These are phyloP conservation scores for Filosporella fistucella DNA, from an alignment of 495 filamentous ascomycete species.

Conservation along the genomic window DNA sequence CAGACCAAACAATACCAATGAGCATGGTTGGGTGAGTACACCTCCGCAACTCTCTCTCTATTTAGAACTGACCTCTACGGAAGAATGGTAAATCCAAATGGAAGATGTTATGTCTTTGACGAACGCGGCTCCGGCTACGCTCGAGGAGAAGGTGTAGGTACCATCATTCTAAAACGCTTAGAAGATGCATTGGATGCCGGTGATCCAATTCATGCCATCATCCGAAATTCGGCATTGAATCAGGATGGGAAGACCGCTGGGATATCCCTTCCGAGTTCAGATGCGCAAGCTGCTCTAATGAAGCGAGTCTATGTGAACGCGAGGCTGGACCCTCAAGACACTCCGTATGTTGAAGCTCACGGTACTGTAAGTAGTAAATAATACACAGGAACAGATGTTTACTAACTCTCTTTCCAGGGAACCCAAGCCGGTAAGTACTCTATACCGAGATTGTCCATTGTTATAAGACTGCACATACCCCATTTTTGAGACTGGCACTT, in stretches of 20 bases:
- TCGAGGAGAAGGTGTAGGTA: constrained; percentile 39
- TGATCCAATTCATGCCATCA: constrained; percentile 56
- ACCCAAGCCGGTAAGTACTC: no score
- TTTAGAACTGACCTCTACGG: no score
- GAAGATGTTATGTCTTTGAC: constrained; percentile 38
- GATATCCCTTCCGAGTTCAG: constrained; percentile 52
- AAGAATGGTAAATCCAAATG: constrained; percentile 32
- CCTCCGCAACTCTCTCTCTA: no score
- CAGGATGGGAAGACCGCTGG: constrained; percentile 54
- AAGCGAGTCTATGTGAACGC: constrained; percentile 41
- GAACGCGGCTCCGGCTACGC: constrained; percentile 48
- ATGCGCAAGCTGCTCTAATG: constrained; percentile 53
- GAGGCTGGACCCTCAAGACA: constrained; percentile 37
- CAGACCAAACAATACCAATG: no score
- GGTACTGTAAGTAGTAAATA: constrained; percentile 63
- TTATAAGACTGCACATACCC: no score
- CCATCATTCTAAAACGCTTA: constrained; percentile 36
- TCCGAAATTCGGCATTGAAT: constrained; percentile 55
- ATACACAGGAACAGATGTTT: no score
- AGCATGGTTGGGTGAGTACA: no score
- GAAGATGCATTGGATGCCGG: constrained; percentile 26
- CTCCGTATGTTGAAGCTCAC: constrained; percentile 30
- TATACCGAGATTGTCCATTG: no score
- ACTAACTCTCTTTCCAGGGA: no score
- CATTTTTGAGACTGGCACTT: no score